These are phyloP conservation scores for Gloeostereum incarnatum DNA, from an alignment of 768 basidiomycete species.

Conservation along the genomic window DNA sequence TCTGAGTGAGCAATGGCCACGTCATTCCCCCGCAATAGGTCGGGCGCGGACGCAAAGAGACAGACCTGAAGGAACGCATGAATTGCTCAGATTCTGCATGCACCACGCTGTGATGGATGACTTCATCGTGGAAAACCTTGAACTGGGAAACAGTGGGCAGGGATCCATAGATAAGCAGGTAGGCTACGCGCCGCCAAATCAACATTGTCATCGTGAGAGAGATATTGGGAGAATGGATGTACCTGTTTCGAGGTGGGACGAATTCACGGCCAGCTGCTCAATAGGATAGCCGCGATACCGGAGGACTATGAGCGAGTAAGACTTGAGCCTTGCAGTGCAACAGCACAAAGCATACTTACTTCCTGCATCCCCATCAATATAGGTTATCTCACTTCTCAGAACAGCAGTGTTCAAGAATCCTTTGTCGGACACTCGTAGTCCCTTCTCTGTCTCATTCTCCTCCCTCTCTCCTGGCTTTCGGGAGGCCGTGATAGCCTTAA, in stretches of 20 bases:
- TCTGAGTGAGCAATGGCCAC: slow-evolving; percentile 22
- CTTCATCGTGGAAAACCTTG: slow-evolving; percentile 59
- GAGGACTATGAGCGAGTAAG: slow-evolving; percentile 1
- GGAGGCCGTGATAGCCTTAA: slow-evolving; percentile 66
- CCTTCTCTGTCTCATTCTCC: slow-evolving; percentile 80
- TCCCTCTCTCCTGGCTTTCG: slow-evolving; percentile 49
- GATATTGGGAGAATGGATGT: neutral
- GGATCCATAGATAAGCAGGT: slow-evolving; percentile 83
- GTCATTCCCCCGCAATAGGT: neutral
- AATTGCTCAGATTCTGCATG: slow-evolving; percentile 65
- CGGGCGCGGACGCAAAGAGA: slow-evolving; percentile 1
- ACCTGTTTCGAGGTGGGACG: slow-evolving; percentile 70
- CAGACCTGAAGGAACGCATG: slow-evolving; percentile 57
- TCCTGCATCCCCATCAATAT: slow-evolving; percentile 85
- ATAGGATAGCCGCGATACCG: slow-evolving; percentile 77
- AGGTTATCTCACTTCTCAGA: slow-evolving; percentile 74
- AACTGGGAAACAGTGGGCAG: slow-evolving; percentile 60
- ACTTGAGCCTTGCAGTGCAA: slow-evolving; percentile 1
- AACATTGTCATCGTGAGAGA: too few relatives aligned
- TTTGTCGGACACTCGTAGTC: slow-evolving; percentile 69
- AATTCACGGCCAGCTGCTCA: slow-evolving; percentile 77
- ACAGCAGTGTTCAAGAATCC: slow-evolving; percentile 83
- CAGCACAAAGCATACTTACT: slow-evolving; percentile 24
- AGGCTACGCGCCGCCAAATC: too few relatives aligned
- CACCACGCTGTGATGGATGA: slow-evolving; percentile 65